Conservation (phyloP, 1,284 basidiomycete genomes). For the Apiotrichum brassicae region DNA sequence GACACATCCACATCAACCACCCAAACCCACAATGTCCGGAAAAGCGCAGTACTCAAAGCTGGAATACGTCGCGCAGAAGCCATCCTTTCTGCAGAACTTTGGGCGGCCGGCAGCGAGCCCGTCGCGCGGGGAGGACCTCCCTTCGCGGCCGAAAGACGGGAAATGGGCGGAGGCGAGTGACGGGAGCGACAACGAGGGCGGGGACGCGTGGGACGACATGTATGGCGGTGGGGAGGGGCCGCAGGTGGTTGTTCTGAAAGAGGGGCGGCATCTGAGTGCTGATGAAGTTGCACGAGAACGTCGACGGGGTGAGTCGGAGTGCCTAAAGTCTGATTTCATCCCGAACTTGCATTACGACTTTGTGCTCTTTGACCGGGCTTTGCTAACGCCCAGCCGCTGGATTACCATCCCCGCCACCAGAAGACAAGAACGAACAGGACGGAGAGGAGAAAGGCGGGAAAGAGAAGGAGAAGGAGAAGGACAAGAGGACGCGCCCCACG, state of each 20-base stretch:
- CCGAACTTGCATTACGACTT: no score
- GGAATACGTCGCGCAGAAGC: slow-evolving; percentile 36
- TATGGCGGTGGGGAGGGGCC: slow-evolving; percentile 74
- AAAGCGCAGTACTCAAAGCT: slow-evolving; percentile 26
- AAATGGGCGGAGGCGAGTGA: slow-evolving; percentile 37
- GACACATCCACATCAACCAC: no score
- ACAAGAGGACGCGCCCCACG: slow-evolving; percentile 10
- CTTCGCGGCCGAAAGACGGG: slow-evolving; percentile 35
- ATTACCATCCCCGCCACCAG: not conserved
- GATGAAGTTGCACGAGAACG: slow-evolving; percentile 68
- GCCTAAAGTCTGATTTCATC: no score
- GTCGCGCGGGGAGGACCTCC: slow-evolving; percentile 17
- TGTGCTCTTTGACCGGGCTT: no score
- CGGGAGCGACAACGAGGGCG: slow-evolving; percentile 51
- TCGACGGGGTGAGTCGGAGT: slow-evolving; percentile 63
- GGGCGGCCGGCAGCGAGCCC: slow-evolving; percentile 14
- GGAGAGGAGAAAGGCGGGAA: not conserved
- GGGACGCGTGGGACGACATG: slow-evolving; percentile 63
- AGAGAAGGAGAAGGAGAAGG: slow-evolving; percentile 11
- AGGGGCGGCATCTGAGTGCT: slow-evolving; percentile 72
- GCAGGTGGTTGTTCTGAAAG: slow-evolving; percentile 73
- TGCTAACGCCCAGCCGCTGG: slow-evolving; percentile 1
- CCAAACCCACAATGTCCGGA: slow-evolving; percentile 6
- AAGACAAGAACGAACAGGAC: not conserved
- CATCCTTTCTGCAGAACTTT: slow-evolving; percentile 39